Conservation (phyloP, 2,329 filamentous ascomycete genomes). For the Colletotrichum scovillei region DNA sequence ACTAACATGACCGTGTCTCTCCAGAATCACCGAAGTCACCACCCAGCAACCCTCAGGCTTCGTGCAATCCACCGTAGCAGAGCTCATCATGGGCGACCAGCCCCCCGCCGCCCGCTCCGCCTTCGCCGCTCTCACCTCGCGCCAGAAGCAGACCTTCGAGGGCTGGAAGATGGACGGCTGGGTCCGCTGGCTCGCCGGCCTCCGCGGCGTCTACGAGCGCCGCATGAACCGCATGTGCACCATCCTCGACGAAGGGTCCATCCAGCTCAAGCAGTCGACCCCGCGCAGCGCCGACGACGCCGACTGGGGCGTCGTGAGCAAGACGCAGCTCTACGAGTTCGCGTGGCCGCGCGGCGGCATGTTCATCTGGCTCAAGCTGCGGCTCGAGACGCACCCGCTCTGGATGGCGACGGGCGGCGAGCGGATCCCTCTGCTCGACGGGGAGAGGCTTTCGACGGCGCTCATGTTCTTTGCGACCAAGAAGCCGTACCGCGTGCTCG, state of each 20-base stretch:
- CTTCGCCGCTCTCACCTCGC: slow-evolving; percentile 56
- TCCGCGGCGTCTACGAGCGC: slow-evolving; percentile 85
- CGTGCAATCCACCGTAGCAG: slow-evolving; percentile 84
- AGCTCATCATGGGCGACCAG: slow-evolving; percentile 79
- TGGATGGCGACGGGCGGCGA: slow-evolving; percentile 51
- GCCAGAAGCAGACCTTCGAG: slow-evolving; percentile 58
- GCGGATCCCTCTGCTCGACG: slow-evolving; percentile 58
- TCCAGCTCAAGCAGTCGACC: slow-evolving; percentile 72
- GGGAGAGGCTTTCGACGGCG: slow-evolving; percentile 68
- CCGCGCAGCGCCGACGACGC: slow-evolving; percentile 56
- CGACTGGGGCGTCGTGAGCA: slow-evolving; percentile 82
- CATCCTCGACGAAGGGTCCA: slow-evolving; percentile 76
- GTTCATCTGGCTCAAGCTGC: slow-evolving; percentile 86
- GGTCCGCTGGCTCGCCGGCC: slow-evolving; percentile 90
- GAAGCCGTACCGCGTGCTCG: slow-evolving; percentile 76
- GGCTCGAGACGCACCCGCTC: slow-evolving; percentile 80
- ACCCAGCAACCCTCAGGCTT: slow-evolving; percentile 92
- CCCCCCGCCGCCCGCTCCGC: slow-evolving; percentile 57
- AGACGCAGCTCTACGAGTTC: slow-evolving; percentile 80
- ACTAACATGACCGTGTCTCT: neutral
- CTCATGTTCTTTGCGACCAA: slow-evolving; percentile 79
- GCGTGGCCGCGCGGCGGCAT: slow-evolving; percentile 87
- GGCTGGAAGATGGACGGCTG: slow-evolving; percentile 87
- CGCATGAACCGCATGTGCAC: slow-evolving; percentile 85
- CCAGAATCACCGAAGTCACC: slow-evolving; percentile 78